Evolutionary conservation across 2,329 filamentous ascomycete species (phyloP).

Genomic region (Phaeosphaeria sp.): DNA sequence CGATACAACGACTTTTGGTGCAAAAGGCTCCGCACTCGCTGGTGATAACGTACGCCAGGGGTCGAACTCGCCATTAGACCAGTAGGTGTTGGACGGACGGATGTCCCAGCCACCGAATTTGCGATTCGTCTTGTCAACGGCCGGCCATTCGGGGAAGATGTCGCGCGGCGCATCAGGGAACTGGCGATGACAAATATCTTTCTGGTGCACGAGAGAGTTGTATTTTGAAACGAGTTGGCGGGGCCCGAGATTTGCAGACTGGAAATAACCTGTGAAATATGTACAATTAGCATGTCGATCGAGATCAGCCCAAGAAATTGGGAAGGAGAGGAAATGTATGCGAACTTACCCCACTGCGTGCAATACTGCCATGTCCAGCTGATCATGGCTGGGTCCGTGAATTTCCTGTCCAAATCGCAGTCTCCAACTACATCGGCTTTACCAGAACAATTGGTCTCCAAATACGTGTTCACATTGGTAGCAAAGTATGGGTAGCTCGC

Average conservation of each 20-base stretch:
- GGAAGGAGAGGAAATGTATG: no score
- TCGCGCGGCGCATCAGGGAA: constrained; percentile 53
- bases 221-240: constrained; percentile 56
- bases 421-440: constrained; percentile 27
- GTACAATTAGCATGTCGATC: not conserved
- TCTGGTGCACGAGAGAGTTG: constrained; percentile 54
- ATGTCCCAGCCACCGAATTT: constrained; percentile 59
- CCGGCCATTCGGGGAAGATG: constrained; percentile 52
- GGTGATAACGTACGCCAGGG: constrained; percentile 59
- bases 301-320: not conserved
- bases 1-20: constrained; percentile 49
- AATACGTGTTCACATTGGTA: constrained; percentile 47
- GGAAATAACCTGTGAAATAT: constrained; percentile 50
- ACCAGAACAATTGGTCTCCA: constrained; percentile 51
- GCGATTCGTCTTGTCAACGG: constrained; percentile 48
- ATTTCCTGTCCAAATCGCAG: constrained; percentile 48
- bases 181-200: constrained; percentile 56
- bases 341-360: constrained; percentile 54
- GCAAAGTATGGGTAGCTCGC: constrained; percentile 50
- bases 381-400: constrained; percentile 48
- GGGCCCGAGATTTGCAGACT: constrained; percentile 56
- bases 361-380: constrained; percentile 62
- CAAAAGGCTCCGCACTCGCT: constrained; percentile 50
- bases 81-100: constrained; percentile 60
- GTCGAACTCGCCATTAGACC: constrained; percentile 58